Conservation (phyloP, 805 yeast genomes). For the Yarrowia sp. region DNA sequence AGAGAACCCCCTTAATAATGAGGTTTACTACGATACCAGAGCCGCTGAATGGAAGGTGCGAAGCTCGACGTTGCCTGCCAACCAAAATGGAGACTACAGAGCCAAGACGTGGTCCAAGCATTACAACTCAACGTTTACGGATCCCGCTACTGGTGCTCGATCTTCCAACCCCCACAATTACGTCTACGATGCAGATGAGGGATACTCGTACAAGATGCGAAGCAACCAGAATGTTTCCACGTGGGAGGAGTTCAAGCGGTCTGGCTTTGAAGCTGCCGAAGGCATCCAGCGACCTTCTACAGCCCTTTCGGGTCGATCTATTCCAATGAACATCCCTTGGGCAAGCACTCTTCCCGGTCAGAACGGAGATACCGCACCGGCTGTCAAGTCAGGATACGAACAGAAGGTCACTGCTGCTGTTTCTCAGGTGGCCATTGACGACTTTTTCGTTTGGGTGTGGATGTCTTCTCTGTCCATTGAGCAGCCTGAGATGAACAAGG, state of each 20-base stretch:
- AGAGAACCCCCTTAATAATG: slow-evolving; percentile 45
- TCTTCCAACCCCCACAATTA: slow-evolving; percentile 45
- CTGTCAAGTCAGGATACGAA: slow-evolving; percentile 34
- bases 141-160: slow-evolving; percentile 46
- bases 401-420: slow-evolving; percentile 54
- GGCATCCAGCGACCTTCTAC: slow-evolving; percentile 11
- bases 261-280: slow-evolving; percentile 14
- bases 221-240: slow-evolving; percentile 4
- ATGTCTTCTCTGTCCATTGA: slow-evolving; percentile 77
- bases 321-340: slow-evolving; percentile 38
- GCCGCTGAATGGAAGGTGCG: slow-evolving; percentile 36
- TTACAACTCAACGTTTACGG: slow-evolving; percentile 46
- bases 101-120: slow-evolving; percentile 47
- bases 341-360: slow-evolving; percentile 21
- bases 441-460: slow-evolving; percentile 93
- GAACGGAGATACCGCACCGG: slow-evolving; percentile 35
- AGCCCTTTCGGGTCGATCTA: slow-evolving; percentile 13
- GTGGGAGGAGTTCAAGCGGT: slow-evolving; percentile 24
- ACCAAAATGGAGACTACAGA: slow-evolving; percentile 44
- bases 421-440: slow-evolving; percentile 75
- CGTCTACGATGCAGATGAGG: slow-evolving; percentile 46
- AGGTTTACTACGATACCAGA: slow-evolving; percentile 38
- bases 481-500: slow-evolving; percentile 67
- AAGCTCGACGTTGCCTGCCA: slow-evolving; percentile 39
- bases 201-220: slow-evolving; percentile 19